phyloP scores from a whole-genome alignment of 805 yeast genomes.

The Starmerella tilneyi region DNA sequence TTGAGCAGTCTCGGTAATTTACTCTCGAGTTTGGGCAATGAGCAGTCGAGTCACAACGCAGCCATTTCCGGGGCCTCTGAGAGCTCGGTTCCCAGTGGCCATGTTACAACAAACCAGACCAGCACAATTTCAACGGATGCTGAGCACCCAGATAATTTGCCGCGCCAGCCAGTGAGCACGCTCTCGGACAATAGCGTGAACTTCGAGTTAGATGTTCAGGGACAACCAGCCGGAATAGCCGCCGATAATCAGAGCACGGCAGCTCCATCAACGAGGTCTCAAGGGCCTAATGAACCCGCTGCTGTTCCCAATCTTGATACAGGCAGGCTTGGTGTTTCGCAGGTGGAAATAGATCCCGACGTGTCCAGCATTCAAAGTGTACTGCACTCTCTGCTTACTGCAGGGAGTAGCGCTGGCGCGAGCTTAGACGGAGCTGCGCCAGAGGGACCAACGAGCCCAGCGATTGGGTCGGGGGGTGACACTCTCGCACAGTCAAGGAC shows the following conservation, averaged over 20 bases:
- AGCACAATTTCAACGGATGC: no score
- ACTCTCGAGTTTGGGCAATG: not conserved
- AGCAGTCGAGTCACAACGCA: no score
- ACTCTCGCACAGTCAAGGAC: not conserved
- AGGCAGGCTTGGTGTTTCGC: not conserved
- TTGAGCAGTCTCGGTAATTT: not conserved
- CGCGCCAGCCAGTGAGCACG: no score
- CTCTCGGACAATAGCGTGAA: no score
- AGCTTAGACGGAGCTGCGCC: not conserved
- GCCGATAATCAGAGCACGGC: not conserved
- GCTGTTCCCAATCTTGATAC: not conserved
- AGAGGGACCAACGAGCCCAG: not conserved
- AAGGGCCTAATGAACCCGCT: not conserved
- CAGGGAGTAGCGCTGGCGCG: not conserved
- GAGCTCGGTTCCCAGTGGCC: no score
- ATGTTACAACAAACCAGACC: no score
- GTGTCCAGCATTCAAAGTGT: conserved; percentile 22
- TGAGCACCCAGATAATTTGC: no score
- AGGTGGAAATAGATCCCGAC: conserved; percentile 18
- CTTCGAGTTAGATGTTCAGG: no score
- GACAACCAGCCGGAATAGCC: not conserved
- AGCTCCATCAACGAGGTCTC: not conserved
- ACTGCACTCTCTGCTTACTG: conserved; percentile 16
- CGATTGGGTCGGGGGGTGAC: not conserved
- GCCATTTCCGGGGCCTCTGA: no score